Conservation (phyloP, 495 filamentous ascomycete genomes). For the Neurospora africana region DNA sequence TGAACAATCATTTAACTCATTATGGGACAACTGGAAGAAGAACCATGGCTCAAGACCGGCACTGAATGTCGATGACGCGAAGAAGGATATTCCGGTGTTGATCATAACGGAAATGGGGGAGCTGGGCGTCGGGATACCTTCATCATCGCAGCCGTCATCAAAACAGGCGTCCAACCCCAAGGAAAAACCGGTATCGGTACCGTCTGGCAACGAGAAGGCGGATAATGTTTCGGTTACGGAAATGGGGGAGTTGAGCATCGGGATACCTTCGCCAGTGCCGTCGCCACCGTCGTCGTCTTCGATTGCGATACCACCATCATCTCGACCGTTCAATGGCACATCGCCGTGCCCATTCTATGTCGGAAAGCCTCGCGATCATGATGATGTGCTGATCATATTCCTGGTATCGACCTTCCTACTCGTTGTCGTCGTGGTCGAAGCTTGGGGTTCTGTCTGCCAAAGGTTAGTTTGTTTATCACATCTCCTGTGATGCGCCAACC, state of each 20-base stretch:
- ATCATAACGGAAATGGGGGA: conserved; percentile 9
- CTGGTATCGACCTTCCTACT: conserved; percentile 24
- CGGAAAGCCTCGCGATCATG: conserved; percentile 21
- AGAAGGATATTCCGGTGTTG: background rate
- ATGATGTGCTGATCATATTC: conserved; percentile 29
- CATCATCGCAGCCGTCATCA: background rate
- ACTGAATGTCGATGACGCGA: background rate
- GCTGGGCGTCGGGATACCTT: conserved; percentile 1
- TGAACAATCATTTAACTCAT: background rate
- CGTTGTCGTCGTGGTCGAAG: conserved; percentile 26
- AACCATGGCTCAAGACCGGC: background rate
- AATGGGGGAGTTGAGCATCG: conserved; percentile 7
- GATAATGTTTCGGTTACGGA: conserved; percentile 1
- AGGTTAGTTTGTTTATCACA: conserved; percentile 17
- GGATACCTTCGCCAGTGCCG: background rate
- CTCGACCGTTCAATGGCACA: background rate
- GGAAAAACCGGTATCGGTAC: conserved; percentile 3
- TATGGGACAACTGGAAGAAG: background rate
- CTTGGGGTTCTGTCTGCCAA: conserved; percentile 20
- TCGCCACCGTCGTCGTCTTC: background rate
- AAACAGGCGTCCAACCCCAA: background rate
- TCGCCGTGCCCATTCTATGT: background rate
- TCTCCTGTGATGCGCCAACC: background rate
- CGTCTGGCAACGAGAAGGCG: conserved; percentile 2
- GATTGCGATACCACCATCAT: background rate